Percentiles rank a stretch among this genome's conserved stretches.
These are phyloP conservation scores for Gyrodon lividus DNA, from an alignment of 768 basidiomycete species.

Conservation along the genomic window DNA sequence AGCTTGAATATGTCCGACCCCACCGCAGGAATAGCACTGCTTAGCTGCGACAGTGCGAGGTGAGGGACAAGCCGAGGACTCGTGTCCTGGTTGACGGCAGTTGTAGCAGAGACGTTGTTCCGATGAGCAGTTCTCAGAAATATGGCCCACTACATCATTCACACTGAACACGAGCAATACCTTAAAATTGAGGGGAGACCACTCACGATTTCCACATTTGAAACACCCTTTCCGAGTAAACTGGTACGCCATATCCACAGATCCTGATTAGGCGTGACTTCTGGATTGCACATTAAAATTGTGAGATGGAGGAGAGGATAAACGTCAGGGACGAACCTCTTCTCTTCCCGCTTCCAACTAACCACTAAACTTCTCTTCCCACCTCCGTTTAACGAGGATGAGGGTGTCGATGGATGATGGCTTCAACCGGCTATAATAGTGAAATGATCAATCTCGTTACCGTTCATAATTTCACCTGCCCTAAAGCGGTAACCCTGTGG, in stretches of 20 bases:
- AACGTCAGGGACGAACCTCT: constrained; percentile 44
- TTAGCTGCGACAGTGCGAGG: constrained; percentile 81
- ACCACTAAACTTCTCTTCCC: constrained; percentile 64
- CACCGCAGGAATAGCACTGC: constrained; percentile 92
- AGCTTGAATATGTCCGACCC: constrained; percentile 87
- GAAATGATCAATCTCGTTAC: constrained; percentile 8
- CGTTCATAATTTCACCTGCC: constrained; percentile 29
- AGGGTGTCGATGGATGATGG: constrained; percentile 38
- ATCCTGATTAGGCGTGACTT: constrained; percentile 46
- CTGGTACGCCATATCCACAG: constrained; percentile 68
- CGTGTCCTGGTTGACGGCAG: constrained; percentile 92
- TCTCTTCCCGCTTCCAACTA: constrained; percentile 74
- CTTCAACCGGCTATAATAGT: constrained; percentile 17
- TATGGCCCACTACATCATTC: constrained; percentile 71
- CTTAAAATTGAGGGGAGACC: constrained; percentile 11
- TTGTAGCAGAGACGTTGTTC: constrained; percentile 92
- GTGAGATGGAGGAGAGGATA: constrained; percentile 3
- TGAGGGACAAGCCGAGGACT: constrained; percentile 83
- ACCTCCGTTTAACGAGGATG: constrained; percentile 62
- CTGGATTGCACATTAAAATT: constrained; percentile 25
- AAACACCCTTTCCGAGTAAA: constrained; percentile 87
- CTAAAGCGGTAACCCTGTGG: constrained; percentile 34
- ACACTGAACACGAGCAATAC: constrained; percentile 12
- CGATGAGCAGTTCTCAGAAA: constrained; percentile 88
- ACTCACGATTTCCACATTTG: constrained; percentile 91